Evolutionary conservation across 2,329 filamentous ascomycete species (phyloP).

Genomic region (Trichoderma koningiopsis): DNA sequence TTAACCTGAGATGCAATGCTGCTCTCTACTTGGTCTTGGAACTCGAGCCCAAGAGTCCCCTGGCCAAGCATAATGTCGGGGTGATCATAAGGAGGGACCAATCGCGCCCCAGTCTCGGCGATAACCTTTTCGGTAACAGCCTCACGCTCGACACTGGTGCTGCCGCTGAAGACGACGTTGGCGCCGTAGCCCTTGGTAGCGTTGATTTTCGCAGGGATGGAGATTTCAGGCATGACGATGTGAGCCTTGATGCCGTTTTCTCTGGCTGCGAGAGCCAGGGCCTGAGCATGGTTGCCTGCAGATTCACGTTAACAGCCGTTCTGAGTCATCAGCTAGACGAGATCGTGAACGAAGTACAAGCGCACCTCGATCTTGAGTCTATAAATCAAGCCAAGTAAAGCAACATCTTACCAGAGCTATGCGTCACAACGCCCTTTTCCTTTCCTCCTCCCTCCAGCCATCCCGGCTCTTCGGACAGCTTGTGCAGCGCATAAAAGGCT

Average conservation of each 20-base stretch:
- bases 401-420: constrained; percentile 71
- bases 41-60: constrained; percentile 83
- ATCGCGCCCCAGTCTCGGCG: constrained; percentile 69
- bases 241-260: constrained; percentile 74
- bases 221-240: constrained; percentile 91
- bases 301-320: neutral
- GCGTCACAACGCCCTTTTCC: constrained; percentile 78
- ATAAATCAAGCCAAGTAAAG: neutral
- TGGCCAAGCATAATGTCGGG: constrained; percentile 90
- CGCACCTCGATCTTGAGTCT: neutral
- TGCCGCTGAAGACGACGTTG: constrained; percentile 77
- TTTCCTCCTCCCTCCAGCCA: constrained; percentile 62
- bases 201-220: constrained; percentile 81
- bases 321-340: neutral
- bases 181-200: constrained; percentile 80
- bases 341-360: neutral
- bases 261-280: constrained; percentile 80
- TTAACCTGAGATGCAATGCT: constrained; percentile 45
- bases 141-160: constrained; percentile 79
- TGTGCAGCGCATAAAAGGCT: constrained; percentile 80
- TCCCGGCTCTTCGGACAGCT: constrained; percentile 64
- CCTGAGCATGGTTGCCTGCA: constrained; percentile 90
- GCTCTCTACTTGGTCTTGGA: constrained; percentile 70
- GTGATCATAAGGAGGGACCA: constrained; percentile 92
- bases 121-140: constrained; percentile 71